Base-by-base conservation (phyloP, 495 filamentous ascomycete genomes). In the Amniculicola lignicola region DNA sequence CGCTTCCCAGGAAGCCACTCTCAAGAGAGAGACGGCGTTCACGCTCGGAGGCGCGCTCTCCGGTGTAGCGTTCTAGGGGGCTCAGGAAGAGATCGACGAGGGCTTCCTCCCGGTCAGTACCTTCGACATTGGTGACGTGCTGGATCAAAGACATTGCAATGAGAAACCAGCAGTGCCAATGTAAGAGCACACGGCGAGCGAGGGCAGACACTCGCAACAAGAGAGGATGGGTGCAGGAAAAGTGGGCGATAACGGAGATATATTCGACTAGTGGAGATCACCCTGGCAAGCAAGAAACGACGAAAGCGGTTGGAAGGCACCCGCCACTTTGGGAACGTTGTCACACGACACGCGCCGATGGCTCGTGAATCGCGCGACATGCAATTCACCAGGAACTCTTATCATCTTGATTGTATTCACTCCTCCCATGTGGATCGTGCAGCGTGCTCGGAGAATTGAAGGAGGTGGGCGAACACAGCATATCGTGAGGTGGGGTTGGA, bases 101-200 rank as follows among this genome's bases (percentile, higher is more conserved):
- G 23, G 58, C 58, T 21, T 56, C 58, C 31, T 66, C 55, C 35
- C 63, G 51, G 44, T 69, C 67, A n/a, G 44, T 63, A 45, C 67
- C 67, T 52, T 68, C 67, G 48, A 62, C 48, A 22, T 54, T 37
- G 11, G 59, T 58, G 27, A 69, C 63, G 43, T 67, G 67, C 54
- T 69, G 67, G 15, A 65, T 49, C 10, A 69, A 58, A 55, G 67
- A 69, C 67, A 69, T 69, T 38, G 29, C 37, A 46, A 33, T 2
- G 23, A 31, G 16, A 27, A 31, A 19, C 36, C 45, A 19, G 38
- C 48, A 29, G n/a, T 23, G 23, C 46, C 44, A 25, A 24, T 51
- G 37, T 18, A 37, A 14, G 19, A 46, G 52, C 46, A 37, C 15
- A 33, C 11, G 24, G 9, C 21, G 37, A 6, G 25, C 29, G 46